Evolutionary conservation across 139 green algal genomes (phyloP), one percentile per base, ranked within the genome.

Genomic region (Zygnema circumcarinatum): DNA sequence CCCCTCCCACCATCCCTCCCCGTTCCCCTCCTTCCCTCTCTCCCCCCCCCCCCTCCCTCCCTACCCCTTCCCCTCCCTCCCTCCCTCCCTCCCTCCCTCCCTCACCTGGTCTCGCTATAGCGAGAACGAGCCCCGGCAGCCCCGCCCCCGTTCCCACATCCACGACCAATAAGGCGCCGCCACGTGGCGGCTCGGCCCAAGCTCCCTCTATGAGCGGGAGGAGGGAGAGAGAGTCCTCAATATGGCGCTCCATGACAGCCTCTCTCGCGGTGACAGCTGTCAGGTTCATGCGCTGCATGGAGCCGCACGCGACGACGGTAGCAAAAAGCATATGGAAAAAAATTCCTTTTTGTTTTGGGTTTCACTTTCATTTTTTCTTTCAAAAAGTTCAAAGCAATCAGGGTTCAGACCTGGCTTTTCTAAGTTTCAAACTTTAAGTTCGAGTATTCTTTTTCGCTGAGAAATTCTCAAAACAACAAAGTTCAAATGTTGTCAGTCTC

Each of bases 151-250:
- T 92, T 3, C 87, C 87, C 1, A 91, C 87, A 47, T 91, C 87
- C 33, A 91, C 53, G 1, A 91, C 86, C 21, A 20, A 31, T 29
- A 91, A 82, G 16, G 40, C 36, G 2, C 32, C 29, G 35, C 32
- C 32, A 52, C 2, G 7, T 39, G 36, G 7, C 3, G 69, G 16
- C 32, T 82, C 74, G 16, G 36, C 31, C 2, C 39, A 52, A 31
- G 33, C 72, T 2, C 53, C 74, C 11, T 89, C 84, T 35, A 91
- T 76, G 2, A 92, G 40, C 1, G 87, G 67, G 16, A 91, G 33
- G 11, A 91, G 87, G n/a, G 87, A 83, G 7, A 91, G 86, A 20
- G 84, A 90, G 47, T 91, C 87, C 36, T 31, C 87, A 25, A 91
- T 67, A 84, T 91, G 87, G 36, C 87, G 85, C 38, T 90, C 87